Evolutionary conservation across 1,284 basidiomycete genomes (phyloP).

Genomic region (Xerocomus amazonicus): DNA sequence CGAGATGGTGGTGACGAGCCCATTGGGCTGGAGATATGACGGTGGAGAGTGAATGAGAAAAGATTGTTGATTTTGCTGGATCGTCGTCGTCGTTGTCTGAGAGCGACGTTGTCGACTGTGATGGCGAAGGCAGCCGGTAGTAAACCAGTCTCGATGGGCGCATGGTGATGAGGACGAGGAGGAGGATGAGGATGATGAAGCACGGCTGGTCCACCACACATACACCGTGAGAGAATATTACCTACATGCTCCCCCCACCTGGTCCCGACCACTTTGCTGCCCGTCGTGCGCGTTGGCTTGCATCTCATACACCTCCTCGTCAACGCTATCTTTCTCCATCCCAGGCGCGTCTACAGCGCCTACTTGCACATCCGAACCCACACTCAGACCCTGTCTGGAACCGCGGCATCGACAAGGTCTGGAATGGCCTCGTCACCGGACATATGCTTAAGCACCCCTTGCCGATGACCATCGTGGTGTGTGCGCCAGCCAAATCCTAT

Average conservation of each 20-base stretch:
- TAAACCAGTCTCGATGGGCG: conserved; percentile 44
- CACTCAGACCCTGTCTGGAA: conserved; percentile 55
- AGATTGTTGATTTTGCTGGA: conserved; percentile 49
- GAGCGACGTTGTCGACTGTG: conserved; percentile 49
- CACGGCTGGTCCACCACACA: too few species aligned
- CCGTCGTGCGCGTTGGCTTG: conserved; percentile 60
- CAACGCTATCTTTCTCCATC: conserved; percentile 31
- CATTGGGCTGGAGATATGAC: conserved; percentile 63
- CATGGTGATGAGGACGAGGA: conserved; percentile 8
- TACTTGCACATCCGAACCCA: conserved; percentile 46
- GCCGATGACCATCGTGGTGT: conserved; percentile 60
- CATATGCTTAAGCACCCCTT: conserved; percentile 53
- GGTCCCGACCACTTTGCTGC: conserved; percentile 61
- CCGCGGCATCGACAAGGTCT: conserved; percentile 55
- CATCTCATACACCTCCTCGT: conserved; percentile 20
- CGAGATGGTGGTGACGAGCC: conserved; percentile 40
- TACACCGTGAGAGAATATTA: conserved; percentile 28
- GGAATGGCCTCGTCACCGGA: conserved; percentile 57
- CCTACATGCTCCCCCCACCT: conserved; percentile 46
- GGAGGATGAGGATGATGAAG: not conserved
- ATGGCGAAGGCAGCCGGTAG: conserved; percentile 51
- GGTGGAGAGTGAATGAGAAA: conserved; percentile 39
- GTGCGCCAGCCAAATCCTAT: conserved; percentile 27
- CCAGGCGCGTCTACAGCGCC: conserved; percentile 48
- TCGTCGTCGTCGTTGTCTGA: conserved; percentile 70